phyloP scores from a whole-genome alignment of 2,329 filamentous ascomycete species.

The Trichophyton mentagrophytes region DNA sequence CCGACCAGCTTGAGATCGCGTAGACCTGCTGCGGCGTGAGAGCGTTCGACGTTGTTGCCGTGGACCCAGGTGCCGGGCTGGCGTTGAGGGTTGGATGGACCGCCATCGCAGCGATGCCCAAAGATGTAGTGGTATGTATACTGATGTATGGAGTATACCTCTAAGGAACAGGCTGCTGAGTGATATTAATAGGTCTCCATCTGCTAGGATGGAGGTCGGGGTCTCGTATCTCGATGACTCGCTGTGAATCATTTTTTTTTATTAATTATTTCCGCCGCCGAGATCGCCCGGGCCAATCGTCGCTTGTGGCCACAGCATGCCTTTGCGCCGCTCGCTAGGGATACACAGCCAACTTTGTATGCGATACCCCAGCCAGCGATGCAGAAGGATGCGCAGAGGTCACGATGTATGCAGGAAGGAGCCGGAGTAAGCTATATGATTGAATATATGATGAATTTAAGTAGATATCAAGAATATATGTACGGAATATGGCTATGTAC shows the following conservation, averaged over 20 bases:
- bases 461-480: neutral
- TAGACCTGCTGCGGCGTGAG: slow-evolving; percentile 32
- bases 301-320: neutral
- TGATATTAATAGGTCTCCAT: neutral
- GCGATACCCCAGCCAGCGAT: neutral
- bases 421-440: neutral
- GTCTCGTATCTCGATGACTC: neutral
- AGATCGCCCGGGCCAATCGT: neutral
- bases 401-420: no score
- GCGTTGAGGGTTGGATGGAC: slow-evolving; percentile 29
- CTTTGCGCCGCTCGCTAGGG: neutral
- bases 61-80: neutral
- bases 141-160: no score
- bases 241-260: slow-evolving; percentile 1
- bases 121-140: no score
- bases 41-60: slow-evolving; percentile 14
- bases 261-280: neutral
- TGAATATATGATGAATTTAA: neutral
- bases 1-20: slow-evolving; percentile 57
- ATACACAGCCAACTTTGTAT: neutral
- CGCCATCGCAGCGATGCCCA: slow-evolving; percentile 24
- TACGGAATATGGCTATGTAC: neutral
- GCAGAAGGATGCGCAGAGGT: neutral
- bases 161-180: neutral
- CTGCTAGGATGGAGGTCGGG: neutral